Percentiles rank a stretch among this genome's conserved stretches.
Conservation (phyloP, 257 asterid species). For the Eucommia ulmoides region DNA sequence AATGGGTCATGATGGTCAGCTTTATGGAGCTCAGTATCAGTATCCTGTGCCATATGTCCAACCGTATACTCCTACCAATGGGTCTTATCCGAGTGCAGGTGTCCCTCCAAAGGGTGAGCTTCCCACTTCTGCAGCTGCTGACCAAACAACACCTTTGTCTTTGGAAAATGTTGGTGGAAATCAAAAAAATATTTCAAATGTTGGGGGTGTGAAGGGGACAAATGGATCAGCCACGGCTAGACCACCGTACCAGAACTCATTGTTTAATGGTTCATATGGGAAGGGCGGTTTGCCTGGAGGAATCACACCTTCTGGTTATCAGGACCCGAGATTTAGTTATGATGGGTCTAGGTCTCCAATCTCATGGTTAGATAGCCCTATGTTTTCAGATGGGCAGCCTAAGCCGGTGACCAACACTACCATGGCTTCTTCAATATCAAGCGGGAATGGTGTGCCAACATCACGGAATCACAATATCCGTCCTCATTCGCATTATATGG, state of each 20-base stretch:
- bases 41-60: constrained; percentile 55
- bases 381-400: constrained; percentile 44
- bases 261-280: constrained; percentile 34
- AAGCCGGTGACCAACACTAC: constrained; percentile 33
- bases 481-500: constrained; percentile 29
- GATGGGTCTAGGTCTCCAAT: constrained; percentile 47
- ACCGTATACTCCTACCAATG: constrained; percentile 35
- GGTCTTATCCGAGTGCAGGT: constrained; percentile 20
- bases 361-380: constrained; percentile 54
- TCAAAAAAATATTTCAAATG: constrained; percentile 32
- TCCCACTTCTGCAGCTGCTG: constrained; percentile 31
- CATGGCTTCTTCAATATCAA: constrained; percentile 26
- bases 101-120: constrained; percentile 43
- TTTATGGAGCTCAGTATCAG: constrained; percentile 68
- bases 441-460: constrained; percentile 28
- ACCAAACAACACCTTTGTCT: constrained; percentile 34
- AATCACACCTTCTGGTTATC: constrained; percentile 37
- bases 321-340: constrained; percentile 47
- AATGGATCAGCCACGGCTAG: constrained; percentile 22
- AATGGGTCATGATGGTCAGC: constrained; percentile 58
- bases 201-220: constrained; percentile 34
- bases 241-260: constrained; percentile 25
- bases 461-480: constrained; percentile 35
- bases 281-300: constrained; percentile 42
- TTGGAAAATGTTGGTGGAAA: constrained; percentile 40